Evolutionary conservation across 768 basidiomycete genomes (phyloP).

Genomic region (Cystofilobasidium ferigula): DNA sequence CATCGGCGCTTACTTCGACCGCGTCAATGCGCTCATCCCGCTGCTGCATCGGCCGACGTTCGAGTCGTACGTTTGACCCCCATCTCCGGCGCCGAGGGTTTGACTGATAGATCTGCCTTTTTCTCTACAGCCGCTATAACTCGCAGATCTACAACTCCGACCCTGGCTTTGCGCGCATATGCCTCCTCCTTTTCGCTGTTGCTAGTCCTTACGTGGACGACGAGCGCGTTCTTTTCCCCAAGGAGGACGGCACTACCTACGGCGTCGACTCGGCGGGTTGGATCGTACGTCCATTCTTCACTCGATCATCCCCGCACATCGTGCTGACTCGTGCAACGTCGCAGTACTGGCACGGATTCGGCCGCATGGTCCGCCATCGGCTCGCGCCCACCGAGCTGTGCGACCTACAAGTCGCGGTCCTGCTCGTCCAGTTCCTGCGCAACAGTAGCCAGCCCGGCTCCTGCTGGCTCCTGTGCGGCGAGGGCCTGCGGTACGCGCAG

Average conservation of each 20-base stretch:
- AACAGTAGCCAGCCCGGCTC: constrained; percentile 18
- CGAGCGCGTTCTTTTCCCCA: constrained; percentile 20
- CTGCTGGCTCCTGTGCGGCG: constrained; percentile 25
- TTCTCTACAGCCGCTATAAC: constrained; percentile 11
- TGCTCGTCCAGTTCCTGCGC: constrained; percentile 24
- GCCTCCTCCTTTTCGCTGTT: constrained; percentile 24
- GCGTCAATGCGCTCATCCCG: constrained; percentile 14
- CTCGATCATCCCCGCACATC: no score
- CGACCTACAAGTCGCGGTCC: constrained; percentile 23
- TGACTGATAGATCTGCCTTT: background rate
- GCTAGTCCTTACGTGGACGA: constrained; percentile 14
- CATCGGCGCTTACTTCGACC: constrained; percentile 24
- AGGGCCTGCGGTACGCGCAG: constrained; percentile 23
- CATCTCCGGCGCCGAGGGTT: background rate
- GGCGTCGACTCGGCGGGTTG: constrained; percentile 24
- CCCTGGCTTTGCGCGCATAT: constrained; percentile 22
- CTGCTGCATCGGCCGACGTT: constrained; percentile 25
- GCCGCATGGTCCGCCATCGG: constrained; percentile 23
- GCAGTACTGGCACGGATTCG: constrained; percentile 20
- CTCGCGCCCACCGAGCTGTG: constrained; percentile 26
- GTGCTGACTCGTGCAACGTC: no score
- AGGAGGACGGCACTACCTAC: constrained; percentile 16
- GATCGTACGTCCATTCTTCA: constrained; percentile 12
- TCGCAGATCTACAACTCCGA: constrained; percentile 23
- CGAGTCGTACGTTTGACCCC: constrained; percentile 10